Evolutionary conservation across 495 filamentous ascomycete species (phyloP), one percentile per base, ranked within the genome.

Genomic region (Penicillium canariense): DNA sequence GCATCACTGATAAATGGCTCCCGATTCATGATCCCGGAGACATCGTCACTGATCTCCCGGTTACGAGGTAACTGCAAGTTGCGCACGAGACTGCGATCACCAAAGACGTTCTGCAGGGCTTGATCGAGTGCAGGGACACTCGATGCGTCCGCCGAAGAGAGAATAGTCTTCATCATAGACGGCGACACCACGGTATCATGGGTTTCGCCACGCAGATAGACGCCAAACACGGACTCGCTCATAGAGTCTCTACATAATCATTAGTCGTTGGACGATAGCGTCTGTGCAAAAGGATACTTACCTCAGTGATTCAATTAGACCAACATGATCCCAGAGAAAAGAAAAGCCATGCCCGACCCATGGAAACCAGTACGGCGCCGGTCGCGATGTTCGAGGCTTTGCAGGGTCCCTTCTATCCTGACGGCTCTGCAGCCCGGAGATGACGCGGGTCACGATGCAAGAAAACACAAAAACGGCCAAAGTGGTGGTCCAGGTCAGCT

Each of bases 341-440:
- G 73, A 67, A 22, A 76, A 50, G 11, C 76, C 67, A 70, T 87
- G 83, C 34, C 83, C 80, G 2, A 85, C 31, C 54, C 76, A 70
- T 11, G 83, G 83, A 7, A 85, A 49, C 81, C 81, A 87, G 67
- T 86, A 87, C 11, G 84, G 82, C 9, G 75, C 48, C 30, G 68
- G 58, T 55, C 69, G 71, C 36, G 80, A 71, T 44, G 50, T 63
- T 54, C 60, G 67, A 28, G 63, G 45, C 27, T 68, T 56, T 27
- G 57, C 49, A 14, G 54, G 38, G 34, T 60, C 47, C 26, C 32
- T 36, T n/a, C 46, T 53, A 23, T 50, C 51, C 17, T 48, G 58
- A 6, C 63, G 58, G 43, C 72, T 70, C 39, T 67, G 71, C 26
- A 77, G 20, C 25, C 70, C 71, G 4, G 65, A 71, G 52, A 70